Evolutionary conservation across 108 stramenopile species (phyloP), one percentile per base, ranked within the genome.

Genomic region (Chaetoceros tenuissimus): DNA sequence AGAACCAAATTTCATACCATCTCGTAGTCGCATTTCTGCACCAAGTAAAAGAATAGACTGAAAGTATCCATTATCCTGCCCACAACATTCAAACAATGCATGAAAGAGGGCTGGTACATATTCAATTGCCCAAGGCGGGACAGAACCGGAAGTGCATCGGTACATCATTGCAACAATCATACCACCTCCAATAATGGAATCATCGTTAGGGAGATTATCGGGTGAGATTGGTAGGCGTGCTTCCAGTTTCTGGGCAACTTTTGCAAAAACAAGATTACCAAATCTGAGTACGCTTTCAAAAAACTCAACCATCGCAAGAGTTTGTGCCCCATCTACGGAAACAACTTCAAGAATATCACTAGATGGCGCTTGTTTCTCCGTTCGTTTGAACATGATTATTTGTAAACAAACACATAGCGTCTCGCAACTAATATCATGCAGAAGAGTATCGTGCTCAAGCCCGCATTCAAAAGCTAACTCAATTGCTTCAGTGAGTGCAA

Each of bases 41-140:
- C 63, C 60, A 53, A 86, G 87, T 0, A 80, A 79, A 23, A 51
- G 59, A 7, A 81, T 57, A 7, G 43, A 34, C 20, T 71, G 57
- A 58, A 87, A 87, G 10, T 22, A 29, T 3, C 76, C 64, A 3
- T 49, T 25, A 31, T 85, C 58, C 24, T 56, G 49, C 10, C 71
- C 73, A 46, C 73, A 40, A 1, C 76, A 77, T 34, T 48, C 45
- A 56, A 53, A 85, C 30, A 91, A 49, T 13, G 81, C 62, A 3
- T 62, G 57, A 24, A 74, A 85, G 16, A 85, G 21, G 0, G 25
- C 31, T n/a, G 85, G 89, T 22, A 82, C 59, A 46, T 61, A 64
- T 56, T 91, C 89, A 18, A 91, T 81, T 22, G 70, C 79, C 89
- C 89, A 91, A 17, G 89, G 89, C 8, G 89, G 85, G 1, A 87